Conservation (phyloP, 129 eudicot genomes). For the Ambrosia trifida region DNA sequence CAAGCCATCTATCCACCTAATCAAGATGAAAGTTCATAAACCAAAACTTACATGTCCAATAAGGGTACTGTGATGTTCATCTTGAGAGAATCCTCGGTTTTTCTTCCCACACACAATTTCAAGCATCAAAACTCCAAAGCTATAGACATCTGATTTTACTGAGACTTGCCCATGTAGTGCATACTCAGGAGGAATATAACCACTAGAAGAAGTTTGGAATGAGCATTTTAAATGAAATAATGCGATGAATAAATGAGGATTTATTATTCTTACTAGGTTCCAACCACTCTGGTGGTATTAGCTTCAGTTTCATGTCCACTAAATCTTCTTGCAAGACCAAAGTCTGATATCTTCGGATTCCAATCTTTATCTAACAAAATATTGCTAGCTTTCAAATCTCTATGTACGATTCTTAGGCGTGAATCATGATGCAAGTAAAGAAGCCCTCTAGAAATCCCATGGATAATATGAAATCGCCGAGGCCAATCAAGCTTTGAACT, state of each 20-base stretch:
- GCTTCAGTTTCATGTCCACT: slow-evolving; percentile 22
- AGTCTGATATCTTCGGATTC: slow-evolving; percentile 38
- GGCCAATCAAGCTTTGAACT: slow-evolving; percentile 28
- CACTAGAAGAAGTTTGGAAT: slow-evolving; percentile 19
- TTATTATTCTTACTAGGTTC: slow-evolving; percentile 29
- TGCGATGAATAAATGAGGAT: neutral
- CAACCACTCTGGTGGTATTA: slow-evolving; percentile 30
- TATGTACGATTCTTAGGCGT: slow-evolving; percentile 27
- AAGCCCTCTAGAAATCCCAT: slow-evolving; percentile 34
- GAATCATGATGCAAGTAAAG: slow-evolving; percentile 36
- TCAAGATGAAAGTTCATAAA: no score
- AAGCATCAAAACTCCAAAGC: slow-evolving; percentile 39
- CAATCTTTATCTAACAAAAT: slow-evolving; percentile 26
- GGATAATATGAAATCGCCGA: slow-evolving; percentile 23
- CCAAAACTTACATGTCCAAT: slow-evolving; percentile 32
- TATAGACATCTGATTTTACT: slow-evolving; percentile 36
- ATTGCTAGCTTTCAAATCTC: slow-evolving; percentile 35
- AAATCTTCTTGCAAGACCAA: slow-evolving; percentile 35
- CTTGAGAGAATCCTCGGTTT: slow-evolving; percentile 34
- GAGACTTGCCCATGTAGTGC: slow-evolving; percentile 34
- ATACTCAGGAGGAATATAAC: slow-evolving; percentile 44
- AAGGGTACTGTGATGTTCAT: slow-evolving; percentile 28
- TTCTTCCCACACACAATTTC: slow-evolving; percentile 43
- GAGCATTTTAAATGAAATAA: slow-evolving; percentile 12
- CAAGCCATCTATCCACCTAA: no score